Conservation (phyloP, 225 moss, liverwort and hornwort species). For the Pleurozium schreberi region DNA sequence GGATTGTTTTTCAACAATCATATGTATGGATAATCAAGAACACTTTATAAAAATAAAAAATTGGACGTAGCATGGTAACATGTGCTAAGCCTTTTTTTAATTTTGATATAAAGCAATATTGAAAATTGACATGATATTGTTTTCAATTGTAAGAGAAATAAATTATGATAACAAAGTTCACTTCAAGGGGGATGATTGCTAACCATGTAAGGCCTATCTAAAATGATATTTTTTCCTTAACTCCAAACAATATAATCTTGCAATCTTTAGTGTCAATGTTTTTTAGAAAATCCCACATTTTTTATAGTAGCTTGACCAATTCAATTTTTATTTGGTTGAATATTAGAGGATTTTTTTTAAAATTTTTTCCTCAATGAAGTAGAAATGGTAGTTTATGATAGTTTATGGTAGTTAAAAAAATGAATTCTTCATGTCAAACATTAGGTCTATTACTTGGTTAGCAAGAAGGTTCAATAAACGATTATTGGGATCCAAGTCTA, state of each 20-base stretch:
- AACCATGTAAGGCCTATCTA: neutral
- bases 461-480: neutral
- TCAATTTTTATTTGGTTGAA: neutral
- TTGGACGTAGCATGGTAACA: neutral
- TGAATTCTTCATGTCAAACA: no score
- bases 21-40: neutral
- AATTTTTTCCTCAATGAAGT: neutral
- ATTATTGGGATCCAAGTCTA: neutral
- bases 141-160: neutral
- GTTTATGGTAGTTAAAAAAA: no score
- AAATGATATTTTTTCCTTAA: neutral
- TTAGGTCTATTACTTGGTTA: no score
- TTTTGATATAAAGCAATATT: no score
- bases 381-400: neutral
- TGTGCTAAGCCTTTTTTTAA: neutral
- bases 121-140: no score
- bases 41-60: neutral
- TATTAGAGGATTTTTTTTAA: neutral
- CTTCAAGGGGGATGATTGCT: no score
- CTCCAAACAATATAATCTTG: neutral
- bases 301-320: fast-evolving
- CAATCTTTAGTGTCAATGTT: neutral
- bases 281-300: neutral
- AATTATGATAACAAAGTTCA: neutral
- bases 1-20: fast-evolving